Base-by-base conservation (phyloP, 345 rosid genomes). In the Murraya paniculata region DNA sequence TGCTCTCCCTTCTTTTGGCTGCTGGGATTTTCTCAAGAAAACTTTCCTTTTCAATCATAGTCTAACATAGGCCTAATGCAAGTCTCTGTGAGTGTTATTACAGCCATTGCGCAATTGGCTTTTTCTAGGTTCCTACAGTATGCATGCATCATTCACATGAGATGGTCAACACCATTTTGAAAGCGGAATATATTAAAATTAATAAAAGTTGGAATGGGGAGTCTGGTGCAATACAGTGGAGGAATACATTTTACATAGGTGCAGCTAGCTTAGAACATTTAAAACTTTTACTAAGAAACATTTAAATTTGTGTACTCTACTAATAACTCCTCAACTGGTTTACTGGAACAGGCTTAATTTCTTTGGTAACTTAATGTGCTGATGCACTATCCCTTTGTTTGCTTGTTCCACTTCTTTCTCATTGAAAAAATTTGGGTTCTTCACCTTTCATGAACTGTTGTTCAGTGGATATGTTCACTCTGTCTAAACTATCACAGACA, bases 401-500 rank as follows among this genome's bases (percentile, higher is more conserved):
- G 45, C 14, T n/a, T 45, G 70, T 45, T 35, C 41, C 31, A 11
- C 64, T 62, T 50, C 41, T 33, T 25, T 30, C 68, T 64, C 2
- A 64, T 45, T 30, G 38, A 64, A 30, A 13, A 21, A 65, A 21
- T 4, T 76, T 24, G 48, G 50, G 10, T 66, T 64, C 71, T 31
- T 65, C 71, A 14, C 21, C 64, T 31, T 19, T 53, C 36, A 55
- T 25, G 64, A 33, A 4, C 25, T 76, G 24, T 36, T 65, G 55
- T 39, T 33, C n/a, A 61, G 27, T 48, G 38, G 58, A 72, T 48
- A 35, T 61, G 45, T 21, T 75, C 78, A 89, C 59, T 82, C 92
- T 92, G 76, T 86, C 89, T 71, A 95, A 81, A 77, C 81, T 83
- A 57, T 87, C 92, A 16, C 76, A 82, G 28, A 90, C 87, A 27